Percentiles rank a stretch among this genome's conserved stretches.
These are phyloP conservation scores for Gossypium gossypioides DNA, from an alignment of 441 rosid genomes.

Conservation along the genomic window DNA sequence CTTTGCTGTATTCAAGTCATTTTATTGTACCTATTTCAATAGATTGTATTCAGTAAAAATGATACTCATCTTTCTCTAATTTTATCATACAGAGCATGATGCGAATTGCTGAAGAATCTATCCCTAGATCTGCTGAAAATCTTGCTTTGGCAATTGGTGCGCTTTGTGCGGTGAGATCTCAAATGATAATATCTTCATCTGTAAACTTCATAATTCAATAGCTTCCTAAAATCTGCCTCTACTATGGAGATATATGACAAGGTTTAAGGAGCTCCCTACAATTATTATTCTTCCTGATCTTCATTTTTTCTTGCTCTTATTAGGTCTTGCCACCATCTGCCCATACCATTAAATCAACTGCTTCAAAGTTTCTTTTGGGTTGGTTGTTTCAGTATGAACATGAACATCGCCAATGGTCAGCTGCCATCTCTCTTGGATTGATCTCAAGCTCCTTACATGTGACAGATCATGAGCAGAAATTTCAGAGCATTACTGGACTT, in stretches of 20 bases:
- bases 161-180: slow-evolving; percentile 51
- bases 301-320: slow-evolving; percentile 21
- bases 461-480: slow-evolving; percentile 75
- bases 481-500: slow-evolving; percentile 60
- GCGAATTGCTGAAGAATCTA: slow-evolving; percentile 58
- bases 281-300: neutral
- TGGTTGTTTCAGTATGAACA: slow-evolving; percentile 80
- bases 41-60: neutral
- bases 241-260: neutral
- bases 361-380: slow-evolving; percentile 66
- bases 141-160: slow-evolving; percentile 82
- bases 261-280: neutral
- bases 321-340: slow-evolving; percentile 83
- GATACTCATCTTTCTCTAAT: slow-evolving; percentile 6
- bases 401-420: slow-evolving; percentile 92
- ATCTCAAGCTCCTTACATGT: slow-evolving; percentile 63
- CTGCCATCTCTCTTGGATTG: slow-evolving; percentile 85
- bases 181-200: slow-evolving; percentile 10
- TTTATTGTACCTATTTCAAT: slow-evolving; percentile 6
- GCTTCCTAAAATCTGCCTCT: neutral
- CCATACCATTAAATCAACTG: slow-evolving; percentile 61
- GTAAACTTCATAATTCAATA: slow-evolving; percentile 6
- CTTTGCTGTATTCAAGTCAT: neutral
- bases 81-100: slow-evolving; percentile 45
- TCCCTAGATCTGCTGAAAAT: slow-evolving; percentile 85